Percentiles rank a stretch among this genome's conserved stretches.
Conservation (phyloP, 169 alveolate species). For the Plasmodium gonderi region DNA sequence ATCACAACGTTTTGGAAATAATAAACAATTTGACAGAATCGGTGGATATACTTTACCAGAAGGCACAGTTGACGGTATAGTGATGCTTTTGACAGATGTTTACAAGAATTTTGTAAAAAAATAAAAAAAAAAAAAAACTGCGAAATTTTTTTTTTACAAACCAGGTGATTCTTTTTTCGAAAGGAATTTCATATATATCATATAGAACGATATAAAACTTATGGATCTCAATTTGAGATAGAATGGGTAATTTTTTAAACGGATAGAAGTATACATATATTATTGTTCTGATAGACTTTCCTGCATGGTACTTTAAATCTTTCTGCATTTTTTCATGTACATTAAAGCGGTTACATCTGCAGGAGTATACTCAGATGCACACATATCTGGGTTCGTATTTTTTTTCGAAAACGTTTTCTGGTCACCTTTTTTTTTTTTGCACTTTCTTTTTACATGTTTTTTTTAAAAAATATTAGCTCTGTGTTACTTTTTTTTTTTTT, state of each 20-base stretch:
- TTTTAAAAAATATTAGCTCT: not conserved
- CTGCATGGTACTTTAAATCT: not conserved
- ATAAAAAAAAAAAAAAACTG: too few relatives aligned
- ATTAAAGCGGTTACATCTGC: too few relatives aligned
- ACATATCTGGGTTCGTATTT: too few relatives aligned
- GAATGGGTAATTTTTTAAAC: not conserved
- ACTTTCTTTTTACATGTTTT: too few relatives aligned
- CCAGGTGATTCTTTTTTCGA: not conserved
- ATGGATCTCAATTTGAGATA: not conserved
- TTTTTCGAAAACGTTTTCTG: too few relatives aligned
- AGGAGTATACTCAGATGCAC: too few relatives aligned
- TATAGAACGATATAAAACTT: not conserved
- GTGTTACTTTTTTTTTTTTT: not conserved
- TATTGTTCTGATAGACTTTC: not conserved
- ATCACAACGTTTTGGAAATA: conserved; percentile 84
- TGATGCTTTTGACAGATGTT: not conserved
- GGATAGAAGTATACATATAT: not conserved
- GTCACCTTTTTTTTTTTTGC: too few relatives aligned
- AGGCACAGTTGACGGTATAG: conserved; percentile 83
- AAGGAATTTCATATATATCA: not conserved
- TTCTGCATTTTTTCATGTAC: not conserved
- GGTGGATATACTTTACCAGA: conserved; percentile 87
- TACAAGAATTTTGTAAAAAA: too few relatives aligned
- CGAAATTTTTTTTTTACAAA: too few relatives aligned
- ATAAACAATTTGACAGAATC: conserved; percentile 85